Percentiles rank a stretch among this genome's conserved stretches.
phyloP scores from a whole-genome alignment of 768 basidiomycete species.

The Suillus luteus region DNA sequence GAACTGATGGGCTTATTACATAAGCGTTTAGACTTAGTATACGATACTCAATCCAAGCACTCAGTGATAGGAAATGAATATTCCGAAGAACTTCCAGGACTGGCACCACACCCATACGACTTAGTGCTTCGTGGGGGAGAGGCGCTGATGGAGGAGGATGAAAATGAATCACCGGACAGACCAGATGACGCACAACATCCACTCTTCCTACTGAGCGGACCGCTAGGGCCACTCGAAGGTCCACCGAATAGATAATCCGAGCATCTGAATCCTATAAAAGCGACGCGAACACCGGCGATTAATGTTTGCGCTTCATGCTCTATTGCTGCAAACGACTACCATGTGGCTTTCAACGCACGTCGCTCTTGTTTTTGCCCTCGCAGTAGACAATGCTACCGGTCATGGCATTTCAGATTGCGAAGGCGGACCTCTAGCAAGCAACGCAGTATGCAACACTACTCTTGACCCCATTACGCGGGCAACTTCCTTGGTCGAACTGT shows the following conservation, averaged over 20 bases:
- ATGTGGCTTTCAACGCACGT: slow-evolving; percentile 12
- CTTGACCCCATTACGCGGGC: slow-evolving; percentile 49
- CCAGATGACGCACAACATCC: slow-evolving; percentile 5
- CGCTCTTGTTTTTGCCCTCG: slow-evolving; percentile 11
- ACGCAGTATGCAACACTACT: slow-evolving; percentile 49
- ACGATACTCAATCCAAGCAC: neutral
- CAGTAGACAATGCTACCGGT: slow-evolving; percentile 11
- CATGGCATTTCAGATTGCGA: slow-evolving; percentile 52
- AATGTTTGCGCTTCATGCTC: neutral
- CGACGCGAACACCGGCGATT: neutral
- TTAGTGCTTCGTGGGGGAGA: neutral
- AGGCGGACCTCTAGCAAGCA: slow-evolving; percentile 46
- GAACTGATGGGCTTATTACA: no score
- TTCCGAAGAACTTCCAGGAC: neutral
- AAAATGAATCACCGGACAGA: neutral
- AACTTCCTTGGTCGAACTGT: slow-evolving; percentile 47
- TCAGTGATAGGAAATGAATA: neutral
- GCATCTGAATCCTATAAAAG: neutral
- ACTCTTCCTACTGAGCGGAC: neutral
- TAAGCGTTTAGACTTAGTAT: no score
- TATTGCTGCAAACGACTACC: neutral
- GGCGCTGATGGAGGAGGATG: neutral
- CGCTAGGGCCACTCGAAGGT: neutral
- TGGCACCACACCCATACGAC: neutral
- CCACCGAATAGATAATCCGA: slow-evolving; percentile 1